Evolutionary conservation across 1,284 basidiomycete genomes (phyloP).

Genomic region (Cutaneotrichosporon mucoides): DNA sequence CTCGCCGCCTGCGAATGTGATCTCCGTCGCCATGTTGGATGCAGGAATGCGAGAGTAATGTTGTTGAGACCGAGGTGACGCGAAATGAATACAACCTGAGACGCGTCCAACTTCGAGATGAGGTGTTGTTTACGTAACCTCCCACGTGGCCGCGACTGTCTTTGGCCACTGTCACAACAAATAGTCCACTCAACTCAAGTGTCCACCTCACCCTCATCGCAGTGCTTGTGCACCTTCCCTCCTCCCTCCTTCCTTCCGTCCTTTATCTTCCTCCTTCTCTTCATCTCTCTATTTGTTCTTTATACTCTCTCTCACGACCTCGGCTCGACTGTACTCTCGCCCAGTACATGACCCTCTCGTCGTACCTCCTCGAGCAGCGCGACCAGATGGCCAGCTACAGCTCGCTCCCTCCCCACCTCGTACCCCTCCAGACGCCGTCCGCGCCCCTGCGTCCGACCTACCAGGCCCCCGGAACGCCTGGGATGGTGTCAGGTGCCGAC

Average conservation of each 20-base stretch:
- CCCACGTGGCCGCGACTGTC: slow-evolving; percentile 3
- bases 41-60: slow-evolving; percentile 2
- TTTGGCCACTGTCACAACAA: slow-evolving; percentile 1
- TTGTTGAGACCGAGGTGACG: no score
- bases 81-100: neutral
- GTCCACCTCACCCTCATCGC: neutral
- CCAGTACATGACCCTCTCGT: slow-evolving; percentile 32
- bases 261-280: no score
- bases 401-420: slow-evolving; percentile 7
- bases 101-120: neutral
- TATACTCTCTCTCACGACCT: no score
- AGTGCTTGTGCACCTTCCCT: no score
- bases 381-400: slow-evolving; percentile 3
- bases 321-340: neutral
- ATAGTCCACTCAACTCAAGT: neutral
- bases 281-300: no score
- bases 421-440: slow-evolving; percentile 14
- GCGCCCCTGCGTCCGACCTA: neutral
- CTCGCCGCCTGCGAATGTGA: slow-evolving; percentile 6
- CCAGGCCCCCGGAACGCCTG: neutral
- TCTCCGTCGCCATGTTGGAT: slow-evolving; percentile 13
- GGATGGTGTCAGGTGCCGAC: slow-evolving; percentile 1
- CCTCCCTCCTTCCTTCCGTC: no score
- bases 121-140: slow-evolving; percentile 1
- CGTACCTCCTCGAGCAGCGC: slow-evolving; percentile 35